Base-by-base conservation (phyloP, 495 filamentous ascomycete genomes). In the Aspergillus bertholletiae region DNA sequence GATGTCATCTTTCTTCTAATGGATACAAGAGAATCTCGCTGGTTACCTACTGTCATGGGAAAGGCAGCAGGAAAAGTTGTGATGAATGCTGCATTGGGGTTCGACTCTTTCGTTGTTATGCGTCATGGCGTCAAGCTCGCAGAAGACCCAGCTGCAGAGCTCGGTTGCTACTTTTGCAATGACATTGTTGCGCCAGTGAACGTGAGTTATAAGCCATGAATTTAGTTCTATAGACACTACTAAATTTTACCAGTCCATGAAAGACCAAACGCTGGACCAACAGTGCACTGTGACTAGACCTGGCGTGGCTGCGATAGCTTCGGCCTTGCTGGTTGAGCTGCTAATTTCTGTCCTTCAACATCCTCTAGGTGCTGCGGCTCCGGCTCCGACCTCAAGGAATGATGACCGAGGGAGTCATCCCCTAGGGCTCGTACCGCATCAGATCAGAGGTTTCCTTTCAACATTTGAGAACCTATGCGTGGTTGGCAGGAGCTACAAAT, bases 131-230 rank as follows among this genome's bases (percentile, higher is more conserved):
- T 88, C 13, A 70, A 69, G 48, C 60, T 49, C 30, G 63, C 73
- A 22, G 71, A 70, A 15, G 61, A 73, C 35, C 54, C 47, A 27
- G 49, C 54, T 20, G 51, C 73, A 43, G 87, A 90, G 54, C 78
- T 97, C 23, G 94, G 94, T 11, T 98, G 94, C 63, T 98, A 98
- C 66, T 98, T 97, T 68, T 98, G 94, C 74, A 97, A 95, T 64
- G 94, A 98, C 67, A 93, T 98, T 40, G 94, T 98, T 27, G 89
- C 91, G 40, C 94, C 94, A 24, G 88, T 86, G 58, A 92, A 98
- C 74, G 92, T 96, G 78, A 84, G 88, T 80, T 54, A 17, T 11
- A 1, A 12, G 23, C 49, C 23, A 5, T 34, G 35, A 1, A 27
- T n/a, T 15, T 22, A 26, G n/a, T 47, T 17, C 45, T 39, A 12